Percentiles rank a stretch among this genome's conserved stretches.
Conservation (phyloP, 352 stramenopile genomes). For the Phytophthora foliorum region DNA sequence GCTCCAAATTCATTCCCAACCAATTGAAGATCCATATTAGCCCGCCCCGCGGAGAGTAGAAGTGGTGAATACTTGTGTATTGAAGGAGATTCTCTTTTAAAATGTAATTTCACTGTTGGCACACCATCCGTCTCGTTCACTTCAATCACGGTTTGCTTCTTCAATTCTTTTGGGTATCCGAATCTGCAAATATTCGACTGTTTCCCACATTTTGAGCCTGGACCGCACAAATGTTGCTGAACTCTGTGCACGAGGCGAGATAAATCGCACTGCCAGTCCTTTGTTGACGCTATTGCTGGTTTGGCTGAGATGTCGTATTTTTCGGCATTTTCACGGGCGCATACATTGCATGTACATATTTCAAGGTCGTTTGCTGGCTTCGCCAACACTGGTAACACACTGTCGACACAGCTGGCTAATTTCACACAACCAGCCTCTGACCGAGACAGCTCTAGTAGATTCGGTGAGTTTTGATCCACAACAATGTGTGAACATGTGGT, state of each 20-base stretch:
- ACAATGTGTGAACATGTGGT: slow-evolving; percentile 27
- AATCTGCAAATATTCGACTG: too few relatives aligned
- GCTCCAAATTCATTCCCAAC: slow-evolving; percentile 7
- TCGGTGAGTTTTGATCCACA: slow-evolving; percentile 36
- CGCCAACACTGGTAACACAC: slow-evolving; percentile 3
- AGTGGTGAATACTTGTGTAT: slow-evolving; percentile 22
- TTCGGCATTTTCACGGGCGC: too few relatives aligned
- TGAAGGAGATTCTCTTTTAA: slow-evolving; percentile 1
- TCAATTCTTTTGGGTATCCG: slow-evolving; percentile 18
- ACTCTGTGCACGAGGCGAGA: too few relatives aligned
- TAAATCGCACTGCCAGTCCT: too few relatives aligned
- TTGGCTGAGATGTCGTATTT: too few relatives aligned
- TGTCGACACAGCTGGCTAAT: slow-evolving; percentile 17
- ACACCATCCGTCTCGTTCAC: background rate
- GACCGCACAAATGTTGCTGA: too few relatives aligned
- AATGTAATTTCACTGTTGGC: slow-evolving; percentile 7
- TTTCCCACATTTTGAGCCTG: too few relatives aligned
- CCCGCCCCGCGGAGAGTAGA: slow-evolving; percentile 12
- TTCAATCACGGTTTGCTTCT: background rate
- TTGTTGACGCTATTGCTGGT: too few relatives aligned
- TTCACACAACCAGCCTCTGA: slow-evolving; percentile 5
- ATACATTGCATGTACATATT: too few relatives aligned
- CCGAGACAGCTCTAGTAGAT: slow-evolving; percentile 25
- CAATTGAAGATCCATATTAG: slow-evolving; percentile 24
- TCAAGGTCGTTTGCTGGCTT: too few relatives aligned